These are phyloP conservation scores for Daldinia concentrica DNA, from an alignment of 495 filamentous ascomycete genomes.

Conservation along the genomic window DNA sequence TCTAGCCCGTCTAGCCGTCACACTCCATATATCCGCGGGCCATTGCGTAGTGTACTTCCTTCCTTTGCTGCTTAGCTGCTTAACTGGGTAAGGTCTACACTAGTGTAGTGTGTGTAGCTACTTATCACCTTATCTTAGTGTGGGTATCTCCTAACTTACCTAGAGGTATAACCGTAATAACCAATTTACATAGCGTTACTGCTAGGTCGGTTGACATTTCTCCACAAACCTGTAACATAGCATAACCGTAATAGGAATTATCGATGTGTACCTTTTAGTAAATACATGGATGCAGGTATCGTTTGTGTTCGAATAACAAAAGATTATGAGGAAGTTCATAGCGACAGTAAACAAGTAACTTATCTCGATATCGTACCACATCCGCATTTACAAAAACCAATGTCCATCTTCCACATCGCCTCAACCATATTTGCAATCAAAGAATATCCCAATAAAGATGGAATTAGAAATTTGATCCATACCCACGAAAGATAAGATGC, in stretches of 20 bases:
- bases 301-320: too few relatives aligned
- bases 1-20: not conserved
- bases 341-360: not conserved
- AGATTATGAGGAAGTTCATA: too few relatives aligned
- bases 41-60: not conserved
- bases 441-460: constrained; percentile 1
- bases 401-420: constrained; percentile 30
- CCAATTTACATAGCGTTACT: not conserved
- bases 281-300: too few relatives aligned
- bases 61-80: not conserved
- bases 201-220: not conserved
- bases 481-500: not conserved
- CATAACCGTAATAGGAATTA: constrained; percentile 27
- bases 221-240: constrained; percentile 32
- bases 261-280: not conserved
- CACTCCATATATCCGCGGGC: not conserved
- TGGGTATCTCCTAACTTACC: not conserved
- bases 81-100: constrained; percentile 1
- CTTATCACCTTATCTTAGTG: too few relatives aligned
- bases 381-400: constrained; percentile 17
- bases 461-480: constrained; percentile 5
- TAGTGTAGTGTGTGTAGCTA: too few relatives aligned
- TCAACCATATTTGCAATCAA: constrained; percentile 16
- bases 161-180: not conserved
- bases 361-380: constrained; percentile 21